Evolutionary conservation across 345 rosid species (phyloP), one percentile per base, ranked within the genome.

Genomic region (Syzygium aqueum): DNA sequence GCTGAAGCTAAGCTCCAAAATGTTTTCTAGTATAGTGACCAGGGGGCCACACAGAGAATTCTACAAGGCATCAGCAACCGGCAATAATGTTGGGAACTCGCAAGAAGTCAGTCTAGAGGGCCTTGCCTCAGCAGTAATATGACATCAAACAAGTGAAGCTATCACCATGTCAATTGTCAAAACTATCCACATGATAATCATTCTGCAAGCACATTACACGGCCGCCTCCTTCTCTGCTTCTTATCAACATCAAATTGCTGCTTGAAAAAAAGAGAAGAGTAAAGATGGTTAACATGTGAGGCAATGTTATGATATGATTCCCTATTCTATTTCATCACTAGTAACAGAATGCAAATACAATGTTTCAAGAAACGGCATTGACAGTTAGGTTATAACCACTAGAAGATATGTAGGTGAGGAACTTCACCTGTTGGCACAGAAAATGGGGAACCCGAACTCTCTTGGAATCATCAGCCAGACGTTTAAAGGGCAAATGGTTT

Each of bases 391-490:
- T 51, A n/a, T 14, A 52, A 51, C 28, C 7, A 19, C 40, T 23
- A 49, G 6, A 57, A 40, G 11, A 15, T 30, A 49, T 15, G 40
- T 2, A 77, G 19, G 54, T 43, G 23, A 85, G 50, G 3, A 1
- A 25, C 12, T 40, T 89, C 88, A 95, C 98, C 98, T 95, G 96
- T 84, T 92, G 92, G 86, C 90, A 90, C 23, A 92, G 56, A 88
- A 89, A 91, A 88, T 90, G 91, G 22, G 95, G 95, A 87, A 95
- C 97, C 53, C 89, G 93, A 50, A 97, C 91, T 91, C 99, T 94
- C 92, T 97, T 97, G 12, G 98, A 97, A 51, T 95, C 95, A 92
- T 97, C 99, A 8, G 98, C 96, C 88, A 94, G 89, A 23, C 96
- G 98, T 90, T 95, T 97, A 83, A 84, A 88, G 59, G 95, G 94